Base-by-base conservation (phyloP, 805 yeast species). In the Kurtzmaniella cleridarum region DNA sequence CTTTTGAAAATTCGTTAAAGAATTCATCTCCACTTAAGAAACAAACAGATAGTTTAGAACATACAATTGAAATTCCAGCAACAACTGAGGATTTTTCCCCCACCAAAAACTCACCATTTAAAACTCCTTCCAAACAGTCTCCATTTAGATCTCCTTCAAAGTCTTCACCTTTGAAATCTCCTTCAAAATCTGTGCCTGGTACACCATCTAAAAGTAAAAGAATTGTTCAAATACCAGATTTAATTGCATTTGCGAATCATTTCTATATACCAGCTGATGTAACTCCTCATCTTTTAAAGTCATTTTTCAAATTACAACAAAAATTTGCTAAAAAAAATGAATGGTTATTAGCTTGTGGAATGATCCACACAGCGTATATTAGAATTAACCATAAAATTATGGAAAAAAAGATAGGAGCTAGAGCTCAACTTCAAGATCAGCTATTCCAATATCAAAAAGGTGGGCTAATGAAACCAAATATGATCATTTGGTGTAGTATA, bases 331-430 rank as follows among this genome's bases (percentile, higher is more conserved):
- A 64, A 43, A 73, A 73, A 27, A 78, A 75, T 41, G 81, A 80
- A 30, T 83, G 89, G 88, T 77, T 79, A 6, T 55, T 84, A 16
- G 75, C 83, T 2, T 79, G 85, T 53, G 90, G 90, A 0, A 53
- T 84, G 44, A 69, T 82, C 1, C 65, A 81, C 27, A 73, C 81
- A 14, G 79, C 81, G 11, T 78, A 77, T 40, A 61, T 69, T 14
- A 65, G 79, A 12, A 66, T 82, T 26, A 78, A 79, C 53, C 69
- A 73, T 40, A 64, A 64, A 16, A 53, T 66, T 27, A 54, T 81
- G 12, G 53, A 60, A 3, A 52, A 59, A 10, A 73, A 72, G 35
- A 63, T 79, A 5, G 79, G 84, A 1, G 66, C 73, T 17, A 73
- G 67, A 40, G 55, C 71, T 12, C 61, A 66, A 28, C 67, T 79